Conservation (phyloP, 179 eudicot genomes). For the Beta lomatogona region DNA sequence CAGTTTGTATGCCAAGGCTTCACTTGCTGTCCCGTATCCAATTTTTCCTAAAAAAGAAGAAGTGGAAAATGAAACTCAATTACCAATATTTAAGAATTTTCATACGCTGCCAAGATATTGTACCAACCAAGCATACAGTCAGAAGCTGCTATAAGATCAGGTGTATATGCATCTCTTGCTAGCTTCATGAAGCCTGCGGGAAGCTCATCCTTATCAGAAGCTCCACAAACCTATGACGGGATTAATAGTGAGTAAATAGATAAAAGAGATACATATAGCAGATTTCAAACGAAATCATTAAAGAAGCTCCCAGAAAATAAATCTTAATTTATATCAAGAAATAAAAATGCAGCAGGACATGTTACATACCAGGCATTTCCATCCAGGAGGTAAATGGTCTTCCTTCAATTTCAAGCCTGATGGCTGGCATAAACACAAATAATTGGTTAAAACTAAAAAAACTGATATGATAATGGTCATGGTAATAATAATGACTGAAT, state of each 20-base stretch:
- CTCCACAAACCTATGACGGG: conserved; percentile 79
- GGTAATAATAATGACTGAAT: neutral
- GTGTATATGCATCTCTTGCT: conserved; percentile 85
- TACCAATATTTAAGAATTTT: neutral
- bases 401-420: conserved; percentile 87
- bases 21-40: conserved; percentile 98
- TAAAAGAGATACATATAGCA: neutral
- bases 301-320: neutral
- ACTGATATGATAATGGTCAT: conserved; percentile 4
- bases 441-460: neutral
- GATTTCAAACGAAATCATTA: neutral
- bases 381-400: conserved; percentile 84
- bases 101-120: conserved; percentile 16
- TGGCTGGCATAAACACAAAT: conserved; percentile 60
- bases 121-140: conserved; percentile 99
- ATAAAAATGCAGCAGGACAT: neutral
- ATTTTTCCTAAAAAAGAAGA: conserved; percentile 76
- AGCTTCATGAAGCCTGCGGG: conserved; percentile 82
- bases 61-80: neutral
- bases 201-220: conserved; percentile 73
- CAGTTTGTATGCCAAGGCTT: conserved; percentile 92
- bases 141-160: conserved; percentile 97
- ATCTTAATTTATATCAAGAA: neutral
- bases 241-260: neutral
- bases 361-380: conserved; percentile 81